Evolutionary conservation across 108 stramenopile species (phyloP).

Genomic region (Pelagomonas calceolata): DNA sequence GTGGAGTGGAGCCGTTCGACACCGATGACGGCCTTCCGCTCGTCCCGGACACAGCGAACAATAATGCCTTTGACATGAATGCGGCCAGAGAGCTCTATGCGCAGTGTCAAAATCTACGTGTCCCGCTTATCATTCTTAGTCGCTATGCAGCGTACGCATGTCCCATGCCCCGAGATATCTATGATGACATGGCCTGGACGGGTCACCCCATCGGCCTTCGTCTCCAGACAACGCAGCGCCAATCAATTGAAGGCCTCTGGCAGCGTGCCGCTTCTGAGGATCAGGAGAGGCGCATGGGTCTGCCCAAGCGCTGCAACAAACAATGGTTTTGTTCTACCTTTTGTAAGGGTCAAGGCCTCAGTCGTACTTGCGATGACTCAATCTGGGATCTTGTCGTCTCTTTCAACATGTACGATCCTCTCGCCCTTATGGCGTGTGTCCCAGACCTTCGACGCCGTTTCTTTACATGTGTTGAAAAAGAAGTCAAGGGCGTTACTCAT

Average conservation of each 20-base stretch:
- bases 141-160: constrained; percentile 38
- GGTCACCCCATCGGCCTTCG: constrained; percentile 39
- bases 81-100: constrained; percentile 29
- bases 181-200: constrained; percentile 35
- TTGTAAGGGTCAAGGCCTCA: constrained; percentile 24
- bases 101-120: constrained; percentile 25
- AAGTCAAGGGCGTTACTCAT: no score
- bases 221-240: constrained; percentile 29
- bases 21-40: constrained; percentile 1
- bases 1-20: constrained; percentile 25
- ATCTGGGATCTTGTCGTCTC: neutral
- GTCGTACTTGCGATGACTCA: constrained; percentile 17
- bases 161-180: constrained; percentile 36
- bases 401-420: neutral
- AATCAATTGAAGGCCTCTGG: constrained; percentile 38
- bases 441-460: neutral
- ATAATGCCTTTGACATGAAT: constrained; percentile 35
- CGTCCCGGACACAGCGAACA: constrained; percentile 33
- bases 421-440: neutral
- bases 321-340: constrained; percentile 33
- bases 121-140: constrained; percentile 31
- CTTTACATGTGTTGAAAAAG: neutral
- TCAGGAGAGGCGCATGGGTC: constrained; percentile 17
- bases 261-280: constrained; percentile 28
- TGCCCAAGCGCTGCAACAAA: constrained; percentile 33